Base-by-base conservation (phyloP, 371 early-diverging fungal species). In the Circinella umbellata region DNA sequence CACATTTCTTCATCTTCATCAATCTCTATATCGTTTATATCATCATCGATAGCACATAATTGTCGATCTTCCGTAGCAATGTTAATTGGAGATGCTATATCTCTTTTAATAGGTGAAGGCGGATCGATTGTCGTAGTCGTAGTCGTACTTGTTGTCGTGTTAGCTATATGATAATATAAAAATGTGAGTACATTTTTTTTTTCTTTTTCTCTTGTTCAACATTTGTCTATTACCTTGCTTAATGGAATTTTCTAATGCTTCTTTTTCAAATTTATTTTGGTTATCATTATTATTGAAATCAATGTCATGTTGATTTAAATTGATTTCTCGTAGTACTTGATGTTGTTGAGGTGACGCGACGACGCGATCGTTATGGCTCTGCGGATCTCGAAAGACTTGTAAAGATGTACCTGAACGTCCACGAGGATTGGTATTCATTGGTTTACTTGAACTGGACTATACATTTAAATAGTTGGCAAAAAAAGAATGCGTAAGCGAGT, bases 1-100 rank as follows among this genome's bases (percentile, higher is more conserved):
- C 68, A 72, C 65, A 65, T 64, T 14, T 57, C 66, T 11, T 72
- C 67, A 34, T 66, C 69, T 34, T 68, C 72, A 15, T 63, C 51
- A 47, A 17, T 20, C 10, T 53, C 49, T 35, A 39, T 20, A 38
- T 48, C 7, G 47, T 55, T 53, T 14, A 42, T 38, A 54, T 18
- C 27, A 14, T 18, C 47, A 61, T 61, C 5, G 6, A 1, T 42
- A 11, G 3, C 9, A 42, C 0, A 9, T 42, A 9, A 11, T 42
- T 42, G 42, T 53, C 27, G 27, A 27, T 27, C 27, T 27, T 27
- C 27, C 27, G 27, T 27, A 27, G 27, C 27, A 27, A 27, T 27
- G 27, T 27, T 27, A 27, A 27, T 27, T 27, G 27, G 27, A 27
- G 27, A 27, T 27, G 2, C 27, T 27, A 27, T 2, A 27, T 27